Evolutionary conservation across 768 basidiomycete genomes (phyloP).

Genomic region (Leccinellum luteum): DNA sequence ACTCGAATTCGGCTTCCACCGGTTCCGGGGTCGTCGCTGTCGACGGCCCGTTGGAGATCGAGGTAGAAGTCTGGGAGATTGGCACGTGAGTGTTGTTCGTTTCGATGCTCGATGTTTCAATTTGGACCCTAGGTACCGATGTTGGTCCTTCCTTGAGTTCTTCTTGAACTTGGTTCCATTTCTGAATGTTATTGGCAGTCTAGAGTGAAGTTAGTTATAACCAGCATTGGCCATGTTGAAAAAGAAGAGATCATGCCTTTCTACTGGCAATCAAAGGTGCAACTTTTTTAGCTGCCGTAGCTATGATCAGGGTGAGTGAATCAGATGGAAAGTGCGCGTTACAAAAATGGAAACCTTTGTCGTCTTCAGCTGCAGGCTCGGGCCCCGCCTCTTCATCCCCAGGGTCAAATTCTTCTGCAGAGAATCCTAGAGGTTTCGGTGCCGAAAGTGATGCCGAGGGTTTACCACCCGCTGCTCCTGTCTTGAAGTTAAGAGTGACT

Average conservation of each 20-base stretch:
- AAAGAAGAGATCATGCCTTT: slow-evolving; percentile 51
- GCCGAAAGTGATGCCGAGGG: slow-evolving; percentile 18
- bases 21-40: slow-evolving; percentile 38
- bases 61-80: slow-evolving; percentile 7
- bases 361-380: slow-evolving; percentile 46
- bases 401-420: slow-evolving; percentile 54
- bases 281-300: slow-evolving; percentile 60
- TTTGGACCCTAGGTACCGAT: slow-evolving; percentile 19
- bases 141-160: slow-evolving; percentile 60
- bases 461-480: slow-evolving; percentile 25
- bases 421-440: slow-evolving; percentile 57
- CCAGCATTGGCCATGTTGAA: neutral
- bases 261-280: slow-evolving; percentile 81
- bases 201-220: slow-evolving; percentile 32
- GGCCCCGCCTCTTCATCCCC: slow-evolving; percentile 44
- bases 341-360: slow-evolving; percentile 25
- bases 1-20: slow-evolving; percentile 71
- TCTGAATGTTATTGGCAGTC: slow-evolving; percentile 88
- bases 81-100: neutral
- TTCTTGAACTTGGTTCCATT: slow-evolving; percentile 96
- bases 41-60: slow-evolving; percentile 19
- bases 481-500: slow-evolving; percentile 74
- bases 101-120: slow-evolving; percentile 9
- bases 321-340: neutral
- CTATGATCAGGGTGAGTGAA: slow-evolving; percentile 28